Base-by-base conservation (phyloP, 2,329 filamentous ascomycete species). In the Colletotrichum musicola region DNA sequence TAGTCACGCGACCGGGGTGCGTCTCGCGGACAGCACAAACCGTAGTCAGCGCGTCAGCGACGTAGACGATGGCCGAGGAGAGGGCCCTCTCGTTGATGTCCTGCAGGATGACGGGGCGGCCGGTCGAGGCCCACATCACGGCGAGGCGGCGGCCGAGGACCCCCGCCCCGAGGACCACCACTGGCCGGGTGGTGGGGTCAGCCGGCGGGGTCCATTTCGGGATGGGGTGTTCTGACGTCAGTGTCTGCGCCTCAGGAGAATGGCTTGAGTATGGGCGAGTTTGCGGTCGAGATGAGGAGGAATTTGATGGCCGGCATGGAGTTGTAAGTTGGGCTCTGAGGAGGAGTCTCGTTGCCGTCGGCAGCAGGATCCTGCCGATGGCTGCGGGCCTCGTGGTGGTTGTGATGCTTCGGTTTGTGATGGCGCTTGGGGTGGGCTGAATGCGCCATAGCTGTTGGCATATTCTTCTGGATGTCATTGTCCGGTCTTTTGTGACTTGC, bases 61-160 rank as follows among this genome's bases (percentile, higher is more conserved):
- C 73, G 57, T 81, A 81, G 30, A 73, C 72, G 10, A 79, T 68
- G 1, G 77, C 74, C 0, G 73, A 73, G 13, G 64, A 46, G 12
- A 77, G 72, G 1, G 73, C 74, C 4, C 71, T 68, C 4, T 62
- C 47, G 6, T 73, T 73, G 18, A 70, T 70, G 71, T 77, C 76
- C 62, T 77, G 74, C 61, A 77, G 56, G 18, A 74, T 72, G 4
- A 77, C 76, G 4, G 75, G 70, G 54, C 77, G 62, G 46, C 61
- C 22, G 71, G 75, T 69, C 72, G 80, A 71, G 72, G 74, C 61
- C 76, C 68, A 73, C 70, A 80, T 53, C n/a, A 73, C 70, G 72
- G 79, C 81, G 4, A 82, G 73, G 6, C 81, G 79, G 12, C 80
- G 75, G 42, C 81, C 81, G 1, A 82, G 74, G 25, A 81, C 79